Conservation (phyloP, 176 grass and related monocot species). For the Carex scoparia region DNA sequence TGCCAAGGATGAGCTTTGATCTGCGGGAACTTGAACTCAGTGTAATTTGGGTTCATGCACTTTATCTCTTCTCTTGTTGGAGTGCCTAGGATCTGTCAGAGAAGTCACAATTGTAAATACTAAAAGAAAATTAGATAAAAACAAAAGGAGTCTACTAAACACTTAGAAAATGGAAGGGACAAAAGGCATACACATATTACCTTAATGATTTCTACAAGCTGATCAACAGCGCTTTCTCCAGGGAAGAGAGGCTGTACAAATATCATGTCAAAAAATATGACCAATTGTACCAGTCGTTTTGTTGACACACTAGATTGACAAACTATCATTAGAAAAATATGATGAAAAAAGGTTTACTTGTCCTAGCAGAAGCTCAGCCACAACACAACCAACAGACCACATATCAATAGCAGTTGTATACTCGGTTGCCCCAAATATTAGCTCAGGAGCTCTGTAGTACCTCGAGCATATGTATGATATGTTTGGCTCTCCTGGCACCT, state of each 20-base stretch:
- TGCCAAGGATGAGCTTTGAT: slow-evolving; percentile 99
- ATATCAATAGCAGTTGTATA: slow-evolving; percentile 93
- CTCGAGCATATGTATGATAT: slow-evolving; percentile 98
- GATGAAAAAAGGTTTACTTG: slow-evolving; percentile 46
- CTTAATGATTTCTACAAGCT: slow-evolving; percentile 97
- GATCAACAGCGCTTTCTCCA: slow-evolving; percentile 93
- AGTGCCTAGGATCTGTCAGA: slow-evolving; percentile 78
- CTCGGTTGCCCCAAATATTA: slow-evolving; percentile 96
- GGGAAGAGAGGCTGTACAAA: slow-evolving; percentile 75
- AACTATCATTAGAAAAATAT: not conserved
- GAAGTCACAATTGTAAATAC: not conserved
- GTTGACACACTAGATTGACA: not conserved
- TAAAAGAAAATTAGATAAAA: slow-evolving; percentile 12
- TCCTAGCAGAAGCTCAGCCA: slow-evolving; percentile 85
- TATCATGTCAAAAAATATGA: slow-evolving; percentile 9
- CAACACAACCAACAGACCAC: slow-evolving; percentile 98
- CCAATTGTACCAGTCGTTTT: not conserved
- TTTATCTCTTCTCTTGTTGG: slow-evolving; percentile 97
- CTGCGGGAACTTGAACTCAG: slow-evolving; percentile 88
- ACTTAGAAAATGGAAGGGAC: slow-evolving; percentile 5
- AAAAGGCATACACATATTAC: slow-evolving; percentile 32
- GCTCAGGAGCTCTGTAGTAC: slow-evolving; percentile 96
- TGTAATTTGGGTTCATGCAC: slow-evolving; percentile 95
- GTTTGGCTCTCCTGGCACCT: slow-evolving; percentile 92
- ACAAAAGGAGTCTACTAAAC: not conserved